Conservation (phyloP, 345 rosid species). For the Xanthoceras sorbifolium region DNA sequence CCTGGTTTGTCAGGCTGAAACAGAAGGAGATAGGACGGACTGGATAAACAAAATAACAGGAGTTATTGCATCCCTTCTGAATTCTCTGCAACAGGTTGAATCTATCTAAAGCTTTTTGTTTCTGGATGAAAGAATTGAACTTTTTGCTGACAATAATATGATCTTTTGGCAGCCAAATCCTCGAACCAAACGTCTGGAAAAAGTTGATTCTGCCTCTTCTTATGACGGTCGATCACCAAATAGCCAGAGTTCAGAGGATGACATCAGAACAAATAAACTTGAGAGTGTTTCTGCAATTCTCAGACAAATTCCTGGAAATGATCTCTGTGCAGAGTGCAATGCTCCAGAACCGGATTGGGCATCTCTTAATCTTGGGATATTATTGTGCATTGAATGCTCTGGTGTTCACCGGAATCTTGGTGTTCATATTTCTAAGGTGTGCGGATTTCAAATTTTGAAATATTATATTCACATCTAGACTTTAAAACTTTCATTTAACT, state of each 20-base stretch:
- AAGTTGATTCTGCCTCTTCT: slow-evolving; percentile 30
- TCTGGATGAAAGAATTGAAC: background rate
- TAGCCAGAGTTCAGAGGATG: slow-evolving; percentile 29
- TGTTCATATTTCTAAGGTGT: slow-evolving; percentile 90
- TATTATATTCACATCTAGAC: background rate
- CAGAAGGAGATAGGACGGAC: slow-evolving; percentile 78
- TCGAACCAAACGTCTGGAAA: slow-evolving; percentile 35
- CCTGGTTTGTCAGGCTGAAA: slow-evolving; percentile 68
- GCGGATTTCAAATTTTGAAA: slow-evolving; percentile 1
- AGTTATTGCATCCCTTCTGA: slow-evolving; percentile 71
- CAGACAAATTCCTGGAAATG: slow-evolving; percentile 75
- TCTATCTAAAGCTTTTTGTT: slow-evolving; percentile 7
- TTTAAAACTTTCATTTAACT: background rate
- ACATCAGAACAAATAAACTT: slow-evolving; percentile 27
- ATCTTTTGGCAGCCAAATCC: slow-evolving; percentile 50
- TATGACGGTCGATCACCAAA: slow-evolving; percentile 33
- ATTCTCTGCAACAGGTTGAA: slow-evolving; percentile 69
- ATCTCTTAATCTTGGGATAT: slow-evolving; percentile 84
- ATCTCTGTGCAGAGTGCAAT: slow-evolving; percentile 79
- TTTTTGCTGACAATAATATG: slow-evolving; percentile 20
- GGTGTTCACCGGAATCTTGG: slow-evolving; percentile 94
- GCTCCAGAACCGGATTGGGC: slow-evolving; percentile 90
- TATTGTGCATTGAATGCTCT: slow-evolving; percentile 86
- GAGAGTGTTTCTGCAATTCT: slow-evolving; percentile 51
- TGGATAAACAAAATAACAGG: slow-evolving; percentile 80